Conservation (phyloP, 331 rosid genomes). For the Pyrus hybrid region DNA sequence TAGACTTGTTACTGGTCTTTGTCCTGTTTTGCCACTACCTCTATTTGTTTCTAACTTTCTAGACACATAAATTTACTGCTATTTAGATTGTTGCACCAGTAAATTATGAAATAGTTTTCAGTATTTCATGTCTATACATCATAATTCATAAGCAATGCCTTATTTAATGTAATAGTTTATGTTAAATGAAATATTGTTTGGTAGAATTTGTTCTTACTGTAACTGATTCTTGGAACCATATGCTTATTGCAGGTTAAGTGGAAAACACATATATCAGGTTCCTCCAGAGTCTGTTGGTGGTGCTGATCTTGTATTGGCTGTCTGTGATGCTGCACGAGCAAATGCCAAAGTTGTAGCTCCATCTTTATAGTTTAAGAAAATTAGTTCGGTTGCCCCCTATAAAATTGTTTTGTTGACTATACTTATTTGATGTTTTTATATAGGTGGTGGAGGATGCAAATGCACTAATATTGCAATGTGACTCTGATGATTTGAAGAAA, state of each 20-base stretch:
- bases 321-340: slow-evolving; percentile 48
- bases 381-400: neutral
- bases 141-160: neutral
- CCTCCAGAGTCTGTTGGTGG: slow-evolving; percentile 69
- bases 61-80: neutral
- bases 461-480: slow-evolving; percentile 72
- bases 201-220: neutral
- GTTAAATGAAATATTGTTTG: neutral
- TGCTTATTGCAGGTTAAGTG: slow-evolving; percentile 61
- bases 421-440: slow-evolving; percentile 4
- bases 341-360: slow-evolving; percentile 48
- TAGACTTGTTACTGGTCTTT: neutral
- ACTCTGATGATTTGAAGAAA: slow-evolving; percentile 66
- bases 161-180: neutral
- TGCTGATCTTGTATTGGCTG: slow-evolving; percentile 70
- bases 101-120: neutral
- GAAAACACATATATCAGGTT: slow-evolving; percentile 69
- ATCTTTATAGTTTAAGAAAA: slow-evolving; percentile 2
- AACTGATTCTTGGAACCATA: slow-evolving; percentile 1
- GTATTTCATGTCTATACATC: neutral
- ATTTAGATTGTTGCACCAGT: neutral
- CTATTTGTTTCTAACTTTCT: neutral
- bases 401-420: slow-evolving; percentile 2
- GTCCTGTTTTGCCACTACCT: neutral
- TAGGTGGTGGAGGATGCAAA: slow-evolving; percentile 85